Percentiles rank a stretch among this genome's conserved stretches.
phyloP scores from a whole-genome alignment of 1,284 basidiomycete species.

The Earliella scabrosa region DNA sequence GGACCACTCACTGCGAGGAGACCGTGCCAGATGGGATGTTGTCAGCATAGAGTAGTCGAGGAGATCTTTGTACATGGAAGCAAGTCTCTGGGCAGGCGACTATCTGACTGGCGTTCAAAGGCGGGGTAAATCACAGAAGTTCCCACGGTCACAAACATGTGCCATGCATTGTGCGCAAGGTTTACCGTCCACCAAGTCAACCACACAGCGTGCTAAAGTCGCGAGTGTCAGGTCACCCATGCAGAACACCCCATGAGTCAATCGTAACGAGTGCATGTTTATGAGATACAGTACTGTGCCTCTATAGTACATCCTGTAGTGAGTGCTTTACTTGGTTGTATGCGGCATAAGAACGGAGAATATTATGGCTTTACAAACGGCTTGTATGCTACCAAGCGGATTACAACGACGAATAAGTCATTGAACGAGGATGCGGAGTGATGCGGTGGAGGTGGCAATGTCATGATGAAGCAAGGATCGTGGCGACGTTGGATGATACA shows the following conservation, averaged over 20 bases:
- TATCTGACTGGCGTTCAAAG: too few species aligned
- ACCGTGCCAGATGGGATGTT: too few species aligned
- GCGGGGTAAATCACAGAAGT: too few species aligned
- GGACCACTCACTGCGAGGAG: too few species aligned
- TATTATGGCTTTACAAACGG: background rate
- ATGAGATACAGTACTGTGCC: constrained; percentile 9
- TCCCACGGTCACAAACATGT: too few species aligned
- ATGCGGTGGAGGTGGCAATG: background rate
- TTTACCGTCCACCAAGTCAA: too few species aligned
- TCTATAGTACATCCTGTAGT: background rate
- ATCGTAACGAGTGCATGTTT: background rate
- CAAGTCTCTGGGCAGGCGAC: too few species aligned
- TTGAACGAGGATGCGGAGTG: background rate
- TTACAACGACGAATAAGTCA: constrained; percentile 11
- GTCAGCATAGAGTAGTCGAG: too few species aligned
- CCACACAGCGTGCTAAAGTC: too few species aligned
- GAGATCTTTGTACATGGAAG: too few species aligned
- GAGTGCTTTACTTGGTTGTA: background rate
- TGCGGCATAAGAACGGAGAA: background rate
- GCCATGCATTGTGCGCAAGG: too few species aligned
- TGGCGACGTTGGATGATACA: constrained; percentile 10
- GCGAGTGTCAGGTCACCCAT: too few species aligned
- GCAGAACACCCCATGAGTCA: background rate
- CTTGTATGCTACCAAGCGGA: constrained; percentile 2
- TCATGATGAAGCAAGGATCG: constrained; percentile 5